These are phyloP conservation scores for Sclerospora graminicola DNA, from an alignment of 352 stramenopile species.

Conservation along the genomic window DNA sequence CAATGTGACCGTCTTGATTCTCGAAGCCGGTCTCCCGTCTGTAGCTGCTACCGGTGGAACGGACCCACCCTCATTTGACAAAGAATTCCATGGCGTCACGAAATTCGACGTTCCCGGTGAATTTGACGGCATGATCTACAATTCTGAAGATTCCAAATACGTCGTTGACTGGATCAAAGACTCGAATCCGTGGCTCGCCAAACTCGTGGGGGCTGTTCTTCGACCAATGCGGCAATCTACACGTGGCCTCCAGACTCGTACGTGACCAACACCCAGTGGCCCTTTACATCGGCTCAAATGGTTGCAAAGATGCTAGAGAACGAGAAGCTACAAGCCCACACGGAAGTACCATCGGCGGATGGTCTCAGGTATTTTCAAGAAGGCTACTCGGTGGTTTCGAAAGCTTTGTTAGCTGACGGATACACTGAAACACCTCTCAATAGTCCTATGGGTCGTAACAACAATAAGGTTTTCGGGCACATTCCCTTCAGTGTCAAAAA, in stretches of 20 bases:
- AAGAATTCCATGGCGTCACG: too few species aligned
- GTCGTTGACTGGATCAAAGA: conserved; percentile 33
- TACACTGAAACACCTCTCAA: conserved; percentile 42
- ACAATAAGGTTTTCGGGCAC: conserved; percentile 46
- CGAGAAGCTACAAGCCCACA: conserved; percentile 31
- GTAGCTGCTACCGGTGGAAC: conserved; percentile 35
- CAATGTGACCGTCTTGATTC: conserved; percentile 37
- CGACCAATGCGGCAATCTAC: conserved; percentile 76
- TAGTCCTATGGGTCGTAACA: conserved; percentile 36
- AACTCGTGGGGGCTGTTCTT: conserved; percentile 73
- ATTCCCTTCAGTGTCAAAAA: conserved; percentile 44
- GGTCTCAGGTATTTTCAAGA: conserved; percentile 44
- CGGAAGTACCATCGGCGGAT: conserved; percentile 40
- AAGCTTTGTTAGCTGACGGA: conserved; percentile 24
- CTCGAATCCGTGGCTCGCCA: conserved; percentile 38
- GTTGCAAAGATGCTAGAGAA: conserved; percentile 41
- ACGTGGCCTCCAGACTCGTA: conserved; percentile 48
- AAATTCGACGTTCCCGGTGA: conserved; percentile 65
- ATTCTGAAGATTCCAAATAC: conserved; percentile 26
- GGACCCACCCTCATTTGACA: conserved; percentile 21
- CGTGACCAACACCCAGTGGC: conserved; percentile 28
- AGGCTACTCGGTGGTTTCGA: conserved; percentile 36
- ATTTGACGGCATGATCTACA: conserved; percentile 37
- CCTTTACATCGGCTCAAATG: conserved; percentile 41
- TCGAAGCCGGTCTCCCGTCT: conserved; percentile 44